Conservation (phyloP, 805 yeast species). For the Trichomonascus vanleenenianus region DNA sequence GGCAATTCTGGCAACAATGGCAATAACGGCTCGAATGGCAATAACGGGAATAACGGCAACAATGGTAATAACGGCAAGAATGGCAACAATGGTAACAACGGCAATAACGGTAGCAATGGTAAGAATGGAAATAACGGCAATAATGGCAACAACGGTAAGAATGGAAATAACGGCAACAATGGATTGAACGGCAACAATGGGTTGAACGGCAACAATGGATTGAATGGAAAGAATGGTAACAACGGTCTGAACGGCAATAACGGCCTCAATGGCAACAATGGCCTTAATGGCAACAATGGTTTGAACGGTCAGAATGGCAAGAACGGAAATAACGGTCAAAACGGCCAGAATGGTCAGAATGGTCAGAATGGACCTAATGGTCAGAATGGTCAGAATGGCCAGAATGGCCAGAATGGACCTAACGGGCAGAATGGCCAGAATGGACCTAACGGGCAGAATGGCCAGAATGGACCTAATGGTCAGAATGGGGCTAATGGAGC, state of each 20-base stretch:
- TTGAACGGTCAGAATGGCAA: slow-evolving; percentile 1
- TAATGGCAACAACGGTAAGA: neutral
- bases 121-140: slow-evolving; percentile 2
- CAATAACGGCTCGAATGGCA: neutral
- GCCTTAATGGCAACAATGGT: slow-evolving; percentile 1
- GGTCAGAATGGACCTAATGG: slow-evolving; percentile 2
- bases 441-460: too few relatives aligned
- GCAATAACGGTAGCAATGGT: neutral
- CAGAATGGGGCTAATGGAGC: too few relatives aligned
- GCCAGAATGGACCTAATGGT: too few relatives aligned
- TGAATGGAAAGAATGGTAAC: slow-evolving; percentile 2
- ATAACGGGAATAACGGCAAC: slow-evolving; percentile 1
- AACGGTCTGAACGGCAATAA: neutral
- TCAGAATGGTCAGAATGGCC: slow-evolving; percentile 1
- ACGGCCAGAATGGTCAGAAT: slow-evolving; percentile 2
- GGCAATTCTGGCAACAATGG: slow-evolving; percentile 1
- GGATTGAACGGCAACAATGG: slow-evolving; percentile 3
- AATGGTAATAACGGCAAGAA: slow-evolving; percentile 1
- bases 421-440: neutral
- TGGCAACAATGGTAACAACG: slow-evolving; percentile 4
- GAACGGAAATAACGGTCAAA: slow-evolving; percentile 3
- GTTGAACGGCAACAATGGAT: neutral
- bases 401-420: slow-evolving; percentile 2
- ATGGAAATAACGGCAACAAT: neutral
- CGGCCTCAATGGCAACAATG: neutral